phyloP scores from a whole-genome alignment of 176 grass and related monocot species.

The bread wheat (Triticum aestivum) region DNA sequence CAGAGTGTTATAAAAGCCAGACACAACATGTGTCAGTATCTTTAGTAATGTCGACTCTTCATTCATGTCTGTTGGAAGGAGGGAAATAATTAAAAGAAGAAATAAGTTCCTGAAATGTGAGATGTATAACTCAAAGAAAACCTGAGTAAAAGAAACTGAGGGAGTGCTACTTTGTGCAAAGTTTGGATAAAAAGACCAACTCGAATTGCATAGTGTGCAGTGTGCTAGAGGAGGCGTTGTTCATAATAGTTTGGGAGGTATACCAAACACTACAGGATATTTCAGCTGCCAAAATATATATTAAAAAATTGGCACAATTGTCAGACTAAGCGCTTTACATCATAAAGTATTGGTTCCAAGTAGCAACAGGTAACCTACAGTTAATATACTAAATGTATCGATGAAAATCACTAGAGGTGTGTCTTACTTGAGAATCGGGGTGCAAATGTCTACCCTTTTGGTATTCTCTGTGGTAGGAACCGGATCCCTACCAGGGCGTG shows the following conservation, averaged over 20 bases:
- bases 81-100: neutral
- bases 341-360: neutral
- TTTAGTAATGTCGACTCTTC: neutral
- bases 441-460: no score
- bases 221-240: neutral
- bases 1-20: neutral
- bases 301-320: neutral
- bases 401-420: neutral
- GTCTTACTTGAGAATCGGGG: neutral
- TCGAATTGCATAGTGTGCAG: neutral
- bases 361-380: neutral
- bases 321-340: neutral
- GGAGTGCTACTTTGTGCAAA: neutral
- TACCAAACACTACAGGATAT: neutral
- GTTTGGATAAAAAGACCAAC: neutral
- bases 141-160: neutral
- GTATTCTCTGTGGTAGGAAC: no score
- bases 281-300: slow-evolving; percentile 6
- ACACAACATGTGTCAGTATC: neutral
- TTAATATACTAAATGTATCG: neutral
- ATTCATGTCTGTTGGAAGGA: neutral
- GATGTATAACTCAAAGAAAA: neutral
- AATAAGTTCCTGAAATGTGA: neutral
- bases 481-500: no score
- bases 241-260: neutral